Percentiles rank a stretch among this genome's conserved stretches.
phyloP scores from a whole-genome alignment of 2,329 filamentous ascomycete species.

The Chalaropsis ovoidea region DNA sequence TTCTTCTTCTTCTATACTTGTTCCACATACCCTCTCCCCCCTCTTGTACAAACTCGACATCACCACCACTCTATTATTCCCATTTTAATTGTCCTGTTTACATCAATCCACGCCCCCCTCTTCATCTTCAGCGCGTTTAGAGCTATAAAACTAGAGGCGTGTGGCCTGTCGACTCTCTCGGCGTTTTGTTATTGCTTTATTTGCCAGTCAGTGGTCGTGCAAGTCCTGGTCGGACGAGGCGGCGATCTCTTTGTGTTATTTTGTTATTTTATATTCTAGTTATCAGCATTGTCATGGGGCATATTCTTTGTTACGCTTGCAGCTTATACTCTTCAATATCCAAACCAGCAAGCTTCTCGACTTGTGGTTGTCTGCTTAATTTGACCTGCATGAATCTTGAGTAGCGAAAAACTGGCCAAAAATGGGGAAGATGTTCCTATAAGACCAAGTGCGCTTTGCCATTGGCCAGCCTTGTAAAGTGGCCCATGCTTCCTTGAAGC shows the following conservation, averaged over 20 bases:
- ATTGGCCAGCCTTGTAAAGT: slow-evolving; percentile 16
- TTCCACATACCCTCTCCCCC: background rate
- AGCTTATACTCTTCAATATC: too few relatives aligned
- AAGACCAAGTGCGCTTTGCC: background rate
- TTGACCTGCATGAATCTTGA: background rate
- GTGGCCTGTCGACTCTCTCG: background rate
- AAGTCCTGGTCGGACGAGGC: background rate
- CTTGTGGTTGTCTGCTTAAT: too few relatives aligned
- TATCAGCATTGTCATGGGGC: background rate
- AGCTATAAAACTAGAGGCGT: slow-evolving; percentile 2
- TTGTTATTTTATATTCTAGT: background rate
- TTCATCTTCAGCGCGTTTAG: background rate
- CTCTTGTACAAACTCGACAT: slow-evolving; percentile 11
- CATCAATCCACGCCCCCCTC: background rate
- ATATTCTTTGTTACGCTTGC: background rate
- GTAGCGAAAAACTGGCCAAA: background rate
- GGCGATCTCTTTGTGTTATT: background rate
- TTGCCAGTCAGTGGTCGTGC: background rate
- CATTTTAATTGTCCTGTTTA: slow-evolving; percentile 10
- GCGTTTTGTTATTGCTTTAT: background rate
- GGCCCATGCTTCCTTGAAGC: slow-evolving; percentile 15
- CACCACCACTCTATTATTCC: background rate
- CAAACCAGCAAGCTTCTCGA: too few relatives aligned
- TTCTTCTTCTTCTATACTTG: background rate
- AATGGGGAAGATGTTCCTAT: background rate